Evolutionary conservation across 352 stramenopile genomes (phyloP), one percentile per base, ranked within the genome.

Genomic region (Elongisporangium senticosum): DNA sequence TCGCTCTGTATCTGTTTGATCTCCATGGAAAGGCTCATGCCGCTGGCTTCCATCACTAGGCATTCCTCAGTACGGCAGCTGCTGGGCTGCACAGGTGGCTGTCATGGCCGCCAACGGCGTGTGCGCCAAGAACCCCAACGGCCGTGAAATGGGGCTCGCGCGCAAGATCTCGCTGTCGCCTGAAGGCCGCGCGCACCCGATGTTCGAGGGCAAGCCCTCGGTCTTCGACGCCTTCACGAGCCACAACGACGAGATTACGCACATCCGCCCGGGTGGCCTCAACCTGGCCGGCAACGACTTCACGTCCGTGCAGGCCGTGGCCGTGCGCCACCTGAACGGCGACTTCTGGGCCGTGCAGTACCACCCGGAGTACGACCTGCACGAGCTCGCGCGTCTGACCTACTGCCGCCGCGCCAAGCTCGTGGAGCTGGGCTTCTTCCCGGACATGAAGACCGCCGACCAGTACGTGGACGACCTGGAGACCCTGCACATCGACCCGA

Each of bases 281-380:
- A 39, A 67, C 15, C 73, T 93, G 20, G 68, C 77, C 7, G 68
- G 74, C 22, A 93, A 88, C 62, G 67, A 77, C 56, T 89, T 89
- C 69, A 91, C 81, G 26, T 62, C 69, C 20, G 76, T 91, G 19
- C 84, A 93, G 59, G 78, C 79, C 39, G 81, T 89, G 15, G 79
- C 77, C n/a, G 70, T 93, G 52, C 74, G 77, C 22, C 62, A 93
- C 68, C 70, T 87, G 51, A 89, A 89, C 64, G 83, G 84, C 43
- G 81, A 93, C 19, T 93, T 93, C 51, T 93, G 84, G 84, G 78
- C 64, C 49, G 72, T 93, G n/a, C 84, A 93, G 55, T 93, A 93
- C 58, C 84, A 93, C 54, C 81, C 81, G 3, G 83, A 93, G 68
- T 93, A 93, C 68, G 78, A 93, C 56, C 61, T 93, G 23, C 81